phyloP scores from a whole-genome alignment of 768 basidiomycete genomes.

The Collybia sp. region DNA sequence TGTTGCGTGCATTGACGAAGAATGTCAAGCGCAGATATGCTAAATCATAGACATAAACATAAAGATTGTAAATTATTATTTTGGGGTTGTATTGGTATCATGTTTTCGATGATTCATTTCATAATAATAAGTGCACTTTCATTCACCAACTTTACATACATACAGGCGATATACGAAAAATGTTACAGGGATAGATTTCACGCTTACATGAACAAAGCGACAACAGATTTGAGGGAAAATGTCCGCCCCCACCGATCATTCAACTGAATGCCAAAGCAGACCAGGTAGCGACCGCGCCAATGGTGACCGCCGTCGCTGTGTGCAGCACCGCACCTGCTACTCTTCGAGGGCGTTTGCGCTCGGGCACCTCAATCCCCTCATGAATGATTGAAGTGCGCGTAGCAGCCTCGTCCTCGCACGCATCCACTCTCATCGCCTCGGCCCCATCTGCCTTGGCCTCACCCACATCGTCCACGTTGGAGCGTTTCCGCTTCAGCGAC shows the following conservation, averaged over 20 bases:
- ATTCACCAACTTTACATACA: neutral
- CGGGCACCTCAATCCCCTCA: slow-evolving; percentile 18
- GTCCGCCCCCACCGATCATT: slow-evolving; percentile 7
- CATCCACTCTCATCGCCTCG: slow-evolving; percentile 13
- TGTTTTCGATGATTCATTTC: no score
- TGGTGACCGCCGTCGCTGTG: slow-evolving; percentile 56
- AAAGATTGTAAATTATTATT: slow-evolving; percentile 1
- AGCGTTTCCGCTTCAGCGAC: slow-evolving; percentile 63
- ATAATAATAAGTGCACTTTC: neutral
- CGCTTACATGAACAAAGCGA: neutral
- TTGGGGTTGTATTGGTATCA: neutral
- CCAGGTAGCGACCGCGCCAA: slow-evolving; percentile 74
- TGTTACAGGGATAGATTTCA: neutral
- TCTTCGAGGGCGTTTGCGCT: slow-evolving; percentile 42
- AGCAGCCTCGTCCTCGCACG: slow-evolving; percentile 1
- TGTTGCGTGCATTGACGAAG: slow-evolving; percentile 57
- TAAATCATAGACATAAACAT: slow-evolving; percentile 9
- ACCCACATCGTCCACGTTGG: slow-evolving; percentile 32
- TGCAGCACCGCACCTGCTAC: slow-evolving; percentile 41
- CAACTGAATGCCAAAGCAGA: slow-evolving; percentile 64
- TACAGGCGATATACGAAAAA: neutral
- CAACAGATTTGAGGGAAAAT: neutral
- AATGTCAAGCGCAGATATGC: slow-evolving; percentile 47
- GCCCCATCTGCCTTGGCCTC: slow-evolving; percentile 31
- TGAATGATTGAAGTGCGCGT: slow-evolving; percentile 4